These are phyloP conservation scores for Helenozyma baotianmanensis DNA, from an alignment of 805 yeast genomes.

Conservation along the genomic window DNA sequence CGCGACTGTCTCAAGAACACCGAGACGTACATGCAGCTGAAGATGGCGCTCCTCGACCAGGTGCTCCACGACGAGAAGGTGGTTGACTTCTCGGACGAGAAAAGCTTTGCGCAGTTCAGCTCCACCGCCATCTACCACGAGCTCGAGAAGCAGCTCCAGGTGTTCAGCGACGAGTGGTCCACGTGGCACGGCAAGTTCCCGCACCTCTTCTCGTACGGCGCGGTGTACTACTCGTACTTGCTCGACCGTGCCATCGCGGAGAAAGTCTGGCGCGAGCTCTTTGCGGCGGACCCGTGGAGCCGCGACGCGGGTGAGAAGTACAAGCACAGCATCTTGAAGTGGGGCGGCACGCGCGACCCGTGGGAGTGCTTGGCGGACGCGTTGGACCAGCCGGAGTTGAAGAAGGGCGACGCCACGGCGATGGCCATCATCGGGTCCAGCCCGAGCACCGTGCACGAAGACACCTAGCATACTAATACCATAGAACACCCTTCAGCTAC, in stretches of 20 bases:
- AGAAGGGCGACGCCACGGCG: constrained; percentile 65
- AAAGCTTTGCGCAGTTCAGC: constrained; percentile 25
- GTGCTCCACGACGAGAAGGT: constrained; percentile 51
- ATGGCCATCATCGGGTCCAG: constrained; percentile 43
- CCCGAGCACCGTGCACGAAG: not conserved
- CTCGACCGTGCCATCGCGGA: constrained; percentile 91
- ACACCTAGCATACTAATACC: too few species aligned
- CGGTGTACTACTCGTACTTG: constrained; percentile 87
- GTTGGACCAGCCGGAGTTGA: constrained; percentile 56
- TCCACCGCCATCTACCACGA: constrained; percentile 61
- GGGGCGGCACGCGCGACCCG: constrained; percentile 94
- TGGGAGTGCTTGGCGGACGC: constrained; percentile 83
- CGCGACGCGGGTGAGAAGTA: constrained; percentile 73
- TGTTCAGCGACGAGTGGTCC: constrained; percentile 65
- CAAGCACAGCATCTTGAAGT: constrained; percentile 62
- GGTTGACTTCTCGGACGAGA: constrained; percentile 25
- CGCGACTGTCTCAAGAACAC: constrained; percentile 54
- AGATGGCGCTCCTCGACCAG: constrained; percentile 89
- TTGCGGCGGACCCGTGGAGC: constrained; percentile 64
- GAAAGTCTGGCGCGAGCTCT: constrained; percentile 73
- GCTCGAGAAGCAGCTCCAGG: constrained; percentile 52
- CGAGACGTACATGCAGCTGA: constrained; percentile 81
- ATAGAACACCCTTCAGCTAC: too few species aligned
- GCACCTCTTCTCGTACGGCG: constrained; percentile 88
- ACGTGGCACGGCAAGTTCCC: constrained; percentile 95